A percentile compares a stretch with the other conserved stretches of the same genome.
These are phyloP conservation scores for Yamadazyma aaseri DNA, from an alignment of 1,139 yeast genomes.

Conservation along the genomic window DNA sequence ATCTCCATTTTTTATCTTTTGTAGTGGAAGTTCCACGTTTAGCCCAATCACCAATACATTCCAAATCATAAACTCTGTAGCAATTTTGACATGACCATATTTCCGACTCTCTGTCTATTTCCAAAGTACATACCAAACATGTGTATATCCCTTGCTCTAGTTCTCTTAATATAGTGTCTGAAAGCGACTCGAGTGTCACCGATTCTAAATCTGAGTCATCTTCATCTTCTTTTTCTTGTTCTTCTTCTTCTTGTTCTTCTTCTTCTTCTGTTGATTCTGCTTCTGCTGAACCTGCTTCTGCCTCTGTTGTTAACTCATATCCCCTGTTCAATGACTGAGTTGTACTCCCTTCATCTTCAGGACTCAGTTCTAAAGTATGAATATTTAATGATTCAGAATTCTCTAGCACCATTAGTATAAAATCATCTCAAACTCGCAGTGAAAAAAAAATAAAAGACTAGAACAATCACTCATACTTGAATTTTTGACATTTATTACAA, in stretches of 20 bases:
- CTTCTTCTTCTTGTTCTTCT: too few species aligned
- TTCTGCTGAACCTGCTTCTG: too few species aligned
- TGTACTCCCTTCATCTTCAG: too few species aligned
- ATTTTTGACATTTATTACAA: slow-evolving; percentile 3
- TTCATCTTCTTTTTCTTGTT: background rate
- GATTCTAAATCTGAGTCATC: slow-evolving; percentile 12
- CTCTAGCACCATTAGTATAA: too few species aligned
- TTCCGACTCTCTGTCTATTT: slow-evolving; percentile 62
- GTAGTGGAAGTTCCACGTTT: slow-evolving; percentile 67
- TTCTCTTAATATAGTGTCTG: slow-evolving; percentile 47
- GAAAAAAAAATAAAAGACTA: too few species aligned
- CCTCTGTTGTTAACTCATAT: too few species aligned
- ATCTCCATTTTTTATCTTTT: slow-evolving; percentile 62
- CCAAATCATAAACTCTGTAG: slow-evolving; percentile 75
- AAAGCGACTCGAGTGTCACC: slow-evolving; percentile 25
- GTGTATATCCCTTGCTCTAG: slow-evolving; percentile 67
- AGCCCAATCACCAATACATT: slow-evolving; percentile 84
- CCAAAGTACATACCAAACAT: slow-evolving; percentile 84
- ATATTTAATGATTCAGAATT: too few species aligned
- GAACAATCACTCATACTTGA: background rate
- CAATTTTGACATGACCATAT: slow-evolving; percentile 78
- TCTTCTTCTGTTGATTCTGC: too few species aligned
- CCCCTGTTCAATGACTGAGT: too few species aligned
- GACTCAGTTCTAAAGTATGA: too few species aligned
- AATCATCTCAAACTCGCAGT: too few species aligned